Conservation (phyloP, 495 filamentous ascomycete species). For the Aspergillus haitiensis region DNA sequence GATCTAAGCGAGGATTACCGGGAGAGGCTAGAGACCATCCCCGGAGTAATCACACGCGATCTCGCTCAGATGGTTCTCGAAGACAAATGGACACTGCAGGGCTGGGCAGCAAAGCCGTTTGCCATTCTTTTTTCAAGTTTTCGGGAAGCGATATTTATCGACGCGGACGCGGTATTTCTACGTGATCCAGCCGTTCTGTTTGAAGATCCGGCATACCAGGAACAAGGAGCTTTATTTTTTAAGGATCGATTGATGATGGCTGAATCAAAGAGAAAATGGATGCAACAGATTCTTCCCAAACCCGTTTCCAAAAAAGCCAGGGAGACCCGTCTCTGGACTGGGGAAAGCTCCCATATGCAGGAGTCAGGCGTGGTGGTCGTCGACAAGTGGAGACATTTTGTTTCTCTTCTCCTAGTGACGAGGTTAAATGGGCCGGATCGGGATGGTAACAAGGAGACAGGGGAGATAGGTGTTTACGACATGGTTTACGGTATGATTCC, state of each 20-base stretch:
- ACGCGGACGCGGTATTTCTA: conserved; percentile 48
- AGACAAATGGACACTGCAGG: conserved; percentile 24
- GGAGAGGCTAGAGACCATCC: conserved; percentile 16
- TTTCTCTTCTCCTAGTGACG: conserved; percentile 28
- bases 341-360: conserved; percentile 32
- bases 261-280: conserved; percentile 23
- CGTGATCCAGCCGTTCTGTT: conserved; percentile 45
- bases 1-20: conserved; percentile 32
- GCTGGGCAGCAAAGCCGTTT: conserved; percentile 42
- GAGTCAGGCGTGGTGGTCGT: conserved; percentile 35
- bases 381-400: conserved; percentile 31
- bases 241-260: conserved; percentile 38
- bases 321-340: conserved; percentile 26
- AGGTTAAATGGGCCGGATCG: conserved; percentile 34
- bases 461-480: conserved; percentile 25
- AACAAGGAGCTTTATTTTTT: conserved; percentile 41
- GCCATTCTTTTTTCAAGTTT: conserved; percentile 52
- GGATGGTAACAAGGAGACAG: conserved; percentile 21
- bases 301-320: conserved; percentile 23
- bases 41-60: conserved; percentile 26
- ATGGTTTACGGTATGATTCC: conserved; percentile 30
- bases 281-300: conserved; percentile 23
- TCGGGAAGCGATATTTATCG: conserved; percentile 51
- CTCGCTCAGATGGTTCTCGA: conserved; percentile 27
- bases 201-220: conserved; percentile 25